Percentiles rank a stretch among this genome's conserved stretches.
These are phyloP conservation scores for Podospora pseudopauciseta DNA, from an alignment of 495 filamentous ascomycete genomes.

Conservation along the genomic window DNA sequence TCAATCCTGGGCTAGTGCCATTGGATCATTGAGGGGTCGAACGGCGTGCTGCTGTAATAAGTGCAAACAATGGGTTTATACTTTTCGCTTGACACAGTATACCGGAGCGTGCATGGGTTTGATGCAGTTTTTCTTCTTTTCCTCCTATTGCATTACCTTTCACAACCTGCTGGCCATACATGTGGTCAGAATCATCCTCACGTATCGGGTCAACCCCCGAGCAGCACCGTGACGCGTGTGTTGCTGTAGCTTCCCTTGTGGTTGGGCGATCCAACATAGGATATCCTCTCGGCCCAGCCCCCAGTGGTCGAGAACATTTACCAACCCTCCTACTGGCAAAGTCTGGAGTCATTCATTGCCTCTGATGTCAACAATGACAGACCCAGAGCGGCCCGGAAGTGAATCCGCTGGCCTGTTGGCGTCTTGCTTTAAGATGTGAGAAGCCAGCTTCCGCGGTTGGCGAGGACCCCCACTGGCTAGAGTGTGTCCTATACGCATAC, in stretches of 20 bases:
- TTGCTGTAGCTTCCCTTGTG: background rate
- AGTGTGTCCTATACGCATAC: background rate
- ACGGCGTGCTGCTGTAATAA: background rate
- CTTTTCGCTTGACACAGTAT: background rate
- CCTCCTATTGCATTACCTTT: background rate
- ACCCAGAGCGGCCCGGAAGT: no score
- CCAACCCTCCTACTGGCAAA: no score
- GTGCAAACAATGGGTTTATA: background rate
- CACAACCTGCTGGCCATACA: background rate
- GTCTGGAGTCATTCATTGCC: no score
- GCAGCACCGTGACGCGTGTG: background rate
- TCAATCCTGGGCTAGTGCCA: background rate
- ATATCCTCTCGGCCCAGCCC: background rate
- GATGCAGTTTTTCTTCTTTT: background rate
- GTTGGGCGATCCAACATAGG: background rate
- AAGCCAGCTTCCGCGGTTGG: background rate
- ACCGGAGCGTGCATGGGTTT: background rate
- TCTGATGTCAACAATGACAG: background rate
- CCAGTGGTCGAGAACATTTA: no score
- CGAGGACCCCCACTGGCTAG: slow-evolving; percentile 1
- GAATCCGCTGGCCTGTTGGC: background rate
- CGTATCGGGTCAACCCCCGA: background rate
- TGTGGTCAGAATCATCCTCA: background rate
- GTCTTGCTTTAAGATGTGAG: background rate
- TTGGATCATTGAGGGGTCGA: background rate